Base-by-base conservation (phyloP, 2,329 filamentous ascomycete genomes). In the Paraphoma chrysanthemicola region DNA sequence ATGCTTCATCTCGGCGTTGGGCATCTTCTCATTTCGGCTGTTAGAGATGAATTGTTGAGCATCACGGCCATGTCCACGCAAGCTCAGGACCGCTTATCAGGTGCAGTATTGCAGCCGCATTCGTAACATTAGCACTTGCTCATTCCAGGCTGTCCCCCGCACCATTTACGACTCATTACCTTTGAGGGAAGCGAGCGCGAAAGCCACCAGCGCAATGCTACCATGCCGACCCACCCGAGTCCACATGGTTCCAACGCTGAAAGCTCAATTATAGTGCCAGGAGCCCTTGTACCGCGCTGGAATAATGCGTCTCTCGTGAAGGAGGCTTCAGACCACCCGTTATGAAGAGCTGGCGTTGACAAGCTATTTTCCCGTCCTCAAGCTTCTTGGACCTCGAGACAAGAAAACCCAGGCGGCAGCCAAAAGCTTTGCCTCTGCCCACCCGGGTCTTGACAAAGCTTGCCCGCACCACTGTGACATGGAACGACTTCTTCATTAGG, bases 371-470 rank as follows among this genome's bases (percentile, higher is more conserved):
- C 33, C 33, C 16, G 23, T 17, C 23, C 14, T 46, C 47, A 55
- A 59, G 45, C 43, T 14, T 53, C 39, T 29, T 31, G 39, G 30
- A 51, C 33, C 31, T 55, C 38, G 16, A 58, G 57, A 69, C n/a
- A 69, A 69, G 64, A 58, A 30, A 55, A 38, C 59, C 56, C 54
- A 65, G 57, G 53, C 54, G 49, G 52, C 44, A 62, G 53, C 65
- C 58, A 63, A 66, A 71, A 67, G 68, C 68, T 67, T 71, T 59
- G 46, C 30, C 56, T 59, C 47, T 49, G 53, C 49, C 56, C 54
- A 47, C 33, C 39, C 54, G 44, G 43, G 51, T 46, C 56, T 54
- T 62, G 50, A 54, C 61, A 54, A 67, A 59, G 63, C 67, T 71
- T 72, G 60, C 62, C 9, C 59, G 57, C 58, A 54, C 53, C 48